Conservation (phyloP, 2,329 filamentous ascomycete species). For the Venturia aucupariae region DNA sequence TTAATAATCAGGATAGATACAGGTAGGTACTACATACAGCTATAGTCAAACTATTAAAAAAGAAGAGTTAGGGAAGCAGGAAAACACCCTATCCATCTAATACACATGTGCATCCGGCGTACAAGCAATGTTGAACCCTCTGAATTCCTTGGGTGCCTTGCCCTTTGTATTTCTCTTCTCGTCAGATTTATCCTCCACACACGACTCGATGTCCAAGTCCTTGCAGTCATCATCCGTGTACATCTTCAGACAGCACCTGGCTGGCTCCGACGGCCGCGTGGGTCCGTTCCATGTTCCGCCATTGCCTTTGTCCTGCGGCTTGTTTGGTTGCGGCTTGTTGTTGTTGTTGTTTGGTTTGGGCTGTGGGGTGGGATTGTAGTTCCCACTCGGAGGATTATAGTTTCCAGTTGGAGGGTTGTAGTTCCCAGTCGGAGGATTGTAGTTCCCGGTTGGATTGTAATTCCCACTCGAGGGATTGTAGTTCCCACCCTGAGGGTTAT, state of each 20-base stretch:
- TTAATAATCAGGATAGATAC: too few species aligned
- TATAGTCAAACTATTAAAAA: too few species aligned
- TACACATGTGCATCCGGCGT: background rate
- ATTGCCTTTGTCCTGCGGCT: too few species aligned
- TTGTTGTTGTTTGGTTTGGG: background rate
- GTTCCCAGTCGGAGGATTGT: too few species aligned
- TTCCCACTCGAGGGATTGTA: background rate
- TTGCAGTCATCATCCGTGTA: constrained; percentile 1
- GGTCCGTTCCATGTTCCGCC: background rate
- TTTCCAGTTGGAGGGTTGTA: background rate
- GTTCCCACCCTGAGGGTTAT: background rate
- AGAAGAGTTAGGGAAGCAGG: too few species aligned
- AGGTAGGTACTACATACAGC: too few species aligned
- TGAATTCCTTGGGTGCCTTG: background rate
- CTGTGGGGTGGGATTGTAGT: background rate
- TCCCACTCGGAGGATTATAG: background rate
- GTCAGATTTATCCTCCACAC: background rate
- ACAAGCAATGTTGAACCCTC: background rate
- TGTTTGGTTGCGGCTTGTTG: background rate
- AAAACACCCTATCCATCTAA: too few species aligned
- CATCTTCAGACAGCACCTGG: background rate
- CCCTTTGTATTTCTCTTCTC: background rate
- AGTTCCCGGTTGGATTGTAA: too few species aligned
- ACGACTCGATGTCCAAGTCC: background rate
- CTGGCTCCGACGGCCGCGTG: background rate